These are phyloP conservation scores for Trypanosoma scelopori DNA, from an alignment of 208 protist species.

Conservation along the genomic window DNA sequence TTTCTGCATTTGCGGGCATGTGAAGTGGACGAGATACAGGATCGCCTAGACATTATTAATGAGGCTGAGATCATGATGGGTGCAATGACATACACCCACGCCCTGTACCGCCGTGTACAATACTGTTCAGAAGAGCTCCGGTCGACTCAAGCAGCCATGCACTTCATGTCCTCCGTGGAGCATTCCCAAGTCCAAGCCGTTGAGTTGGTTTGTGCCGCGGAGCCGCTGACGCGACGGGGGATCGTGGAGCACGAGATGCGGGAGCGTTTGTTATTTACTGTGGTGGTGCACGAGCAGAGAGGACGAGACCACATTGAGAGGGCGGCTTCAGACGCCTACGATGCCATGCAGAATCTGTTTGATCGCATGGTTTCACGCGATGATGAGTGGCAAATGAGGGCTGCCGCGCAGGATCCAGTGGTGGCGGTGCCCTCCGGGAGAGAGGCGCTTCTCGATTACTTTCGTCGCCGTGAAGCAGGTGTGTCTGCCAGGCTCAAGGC, in stretches of 20 bases:
- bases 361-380: conserved; percentile 29
- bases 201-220: conserved; percentile 29
- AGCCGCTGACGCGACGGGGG: conserved; percentile 28
- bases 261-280: conserved; percentile 14
- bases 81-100: conserved; percentile 28
- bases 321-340: conserved; percentile 9
- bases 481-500: conserved; percentile 4
- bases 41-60: conserved; percentile 42
- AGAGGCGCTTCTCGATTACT: conserved; percentile 34
- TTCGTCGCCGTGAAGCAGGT: conserved; percentile 23
- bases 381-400: conserved; percentile 26
- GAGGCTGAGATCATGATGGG: conserved; percentile 38
- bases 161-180: conserved; percentile 29
- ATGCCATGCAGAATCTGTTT: conserved; percentile 22
- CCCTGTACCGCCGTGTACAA: conserved; percentile 18
- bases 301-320: conserved; percentile 26
- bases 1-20: conserved; percentile 30
- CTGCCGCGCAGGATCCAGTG: background rate
- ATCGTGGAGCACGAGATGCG: conserved; percentile 23
- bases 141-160: conserved; percentile 30
- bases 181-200: conserved; percentile 18
- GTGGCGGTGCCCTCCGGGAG: conserved; percentile 11
- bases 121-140: conserved; percentile 37
- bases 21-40: conserved; percentile 41
- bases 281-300: conserved; percentile 18